Conservation (phyloP, 1,284 basidiomycete genomes). For the Cutaneotrichosporon sp. region DNA sequence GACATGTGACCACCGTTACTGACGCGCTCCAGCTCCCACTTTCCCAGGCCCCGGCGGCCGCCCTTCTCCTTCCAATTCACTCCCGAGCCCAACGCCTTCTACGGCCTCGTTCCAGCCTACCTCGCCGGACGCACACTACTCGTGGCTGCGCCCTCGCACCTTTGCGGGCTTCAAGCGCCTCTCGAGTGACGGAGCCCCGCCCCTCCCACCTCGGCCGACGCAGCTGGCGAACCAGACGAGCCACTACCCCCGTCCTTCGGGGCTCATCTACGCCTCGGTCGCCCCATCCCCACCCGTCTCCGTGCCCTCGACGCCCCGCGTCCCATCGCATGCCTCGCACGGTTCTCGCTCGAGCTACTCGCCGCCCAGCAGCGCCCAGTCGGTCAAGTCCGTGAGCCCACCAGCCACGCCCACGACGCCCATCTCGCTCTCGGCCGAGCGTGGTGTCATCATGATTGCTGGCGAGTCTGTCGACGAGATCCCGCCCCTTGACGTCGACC, state of each 20-base stretch:
- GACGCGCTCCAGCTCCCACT: conserved; percentile 14
- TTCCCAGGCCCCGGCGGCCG: conserved; percentile 16
- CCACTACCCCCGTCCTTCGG: not conserved
- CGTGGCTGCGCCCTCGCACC: conserved; percentile 3
- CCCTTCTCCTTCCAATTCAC: not conserved
- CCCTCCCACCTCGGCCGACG: not conserved
- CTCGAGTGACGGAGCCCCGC: conserved; percentile 5
- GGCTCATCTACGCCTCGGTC: not conserved
- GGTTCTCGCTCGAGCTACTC: conserved; percentile 13
- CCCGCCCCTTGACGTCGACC: conserved; percentile 1
- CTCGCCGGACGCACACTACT: not conserved
- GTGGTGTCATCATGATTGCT: conserved; percentile 10
- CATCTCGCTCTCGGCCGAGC: not conserved
- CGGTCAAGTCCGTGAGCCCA: conserved; percentile 16
- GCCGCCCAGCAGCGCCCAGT: conserved; percentile 18
- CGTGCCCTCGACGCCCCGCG: not conserved
- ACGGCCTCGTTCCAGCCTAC: not conserved
- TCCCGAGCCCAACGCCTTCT: not conserved
- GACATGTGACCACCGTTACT: not conserved
- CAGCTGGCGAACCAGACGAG: not conserved
- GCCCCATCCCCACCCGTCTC: not conserved
- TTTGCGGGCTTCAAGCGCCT: conserved; percentile 17
- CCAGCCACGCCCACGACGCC: conserved; percentile 25
- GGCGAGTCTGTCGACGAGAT: conserved; percentile 8
- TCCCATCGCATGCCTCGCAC: not conserved